Evolutionary conservation across 805 yeast species (phyloP), one percentile per base, ranked within the genome.

Genomic region (Yamadazyma sp.): DNA sequence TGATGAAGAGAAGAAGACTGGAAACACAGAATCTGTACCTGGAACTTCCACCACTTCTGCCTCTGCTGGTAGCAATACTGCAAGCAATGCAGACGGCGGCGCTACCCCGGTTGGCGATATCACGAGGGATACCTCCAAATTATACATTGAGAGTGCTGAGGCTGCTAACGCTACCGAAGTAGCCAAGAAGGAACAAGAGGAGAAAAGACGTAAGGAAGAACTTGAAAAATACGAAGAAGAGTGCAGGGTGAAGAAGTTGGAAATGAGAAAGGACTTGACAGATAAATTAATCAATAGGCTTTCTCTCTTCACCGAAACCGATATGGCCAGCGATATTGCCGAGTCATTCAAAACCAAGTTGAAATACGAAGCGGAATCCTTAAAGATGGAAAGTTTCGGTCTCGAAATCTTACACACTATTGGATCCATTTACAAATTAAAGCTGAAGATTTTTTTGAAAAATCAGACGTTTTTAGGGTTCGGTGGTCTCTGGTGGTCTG

Each of bases 341-440:
- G 55, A 52, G 24, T 60, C 71, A 15, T 91, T 88, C 58, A 64
- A 72, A 42, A 71, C 70, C 39, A 82, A 84, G 56, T 73, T 85
- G 48, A 72, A 71, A 44, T 79, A 82, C 52, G 98, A 93, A 59
- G 95, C 95, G 11, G 93, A 90, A 54, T 68, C 80, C 19, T 67
- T 85, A 46, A 84, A 84, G 50, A 76, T 82, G 78, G 93, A 85
- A 58, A 83, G 91, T 15, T 85, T 85, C 60, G 95, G 95, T n/a
- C 60, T 84, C 21, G 89, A 85, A 53, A 83, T 85, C 23, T 70
- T 86, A 32, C 93, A 85, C 49, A 74, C 86, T 0, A 75, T 85
- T 38, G 95, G 93, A 16, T 71, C 76, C 36, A 76, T 82, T 2
- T 85, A 85, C 54, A 64, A 70, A 43, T 73, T 81, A 50, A 82